Base-by-base conservation (phyloP, 768 basidiomycete species). In the Pulveroboletus frians region DNA sequence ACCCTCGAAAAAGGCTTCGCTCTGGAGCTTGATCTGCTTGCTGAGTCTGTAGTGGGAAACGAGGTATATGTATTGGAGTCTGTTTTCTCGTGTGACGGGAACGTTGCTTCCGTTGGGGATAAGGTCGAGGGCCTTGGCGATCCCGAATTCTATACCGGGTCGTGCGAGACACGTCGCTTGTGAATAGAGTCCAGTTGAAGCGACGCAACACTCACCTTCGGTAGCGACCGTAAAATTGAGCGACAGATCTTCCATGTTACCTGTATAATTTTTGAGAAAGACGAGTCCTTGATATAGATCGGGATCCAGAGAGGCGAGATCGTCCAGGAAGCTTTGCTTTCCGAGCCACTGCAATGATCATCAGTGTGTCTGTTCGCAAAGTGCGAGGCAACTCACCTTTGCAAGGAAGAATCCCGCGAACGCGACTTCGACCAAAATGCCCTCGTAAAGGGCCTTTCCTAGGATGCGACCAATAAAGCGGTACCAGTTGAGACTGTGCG, bases 381-480 rank as follows among this genome's bases (percentile, higher is more conserved):
- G 27, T 26, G 32, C 6, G 30, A 26, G 10, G 18, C 9, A 8
- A n/a, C 23, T 30, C 44, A 86, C 83, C 77, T 92, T 93, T 7
- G 88, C 81, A 47, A 96, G 74, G 76, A 98, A 98, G 75, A 98
- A 99, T 3, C 84, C 81, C 3, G 96, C 94, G 65, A 98, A 98
- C 0, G 87, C 88, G 2, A 97, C 92, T 55, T 97, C 92, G 14
- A 95, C 84, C 7, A 99, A 73, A 39, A 98, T 96, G 1, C 94
- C 93, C 46, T 97, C 91, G 59, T 99, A 98, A 64, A 99, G 75
- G 0, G 95, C 96, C 65, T 98, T 98, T 5, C 95, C 95, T 1
- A 99, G 75, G 17, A 99, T 89, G 2, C 91, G 76, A 0, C 96
- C 96, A 51, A 97, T 87, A 68, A 95, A 93, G 1, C 83, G 78